phyloP scores from a whole-genome alignment of 2,329 filamentous ascomycete genomes.

The Botrytis medusae region DNA sequence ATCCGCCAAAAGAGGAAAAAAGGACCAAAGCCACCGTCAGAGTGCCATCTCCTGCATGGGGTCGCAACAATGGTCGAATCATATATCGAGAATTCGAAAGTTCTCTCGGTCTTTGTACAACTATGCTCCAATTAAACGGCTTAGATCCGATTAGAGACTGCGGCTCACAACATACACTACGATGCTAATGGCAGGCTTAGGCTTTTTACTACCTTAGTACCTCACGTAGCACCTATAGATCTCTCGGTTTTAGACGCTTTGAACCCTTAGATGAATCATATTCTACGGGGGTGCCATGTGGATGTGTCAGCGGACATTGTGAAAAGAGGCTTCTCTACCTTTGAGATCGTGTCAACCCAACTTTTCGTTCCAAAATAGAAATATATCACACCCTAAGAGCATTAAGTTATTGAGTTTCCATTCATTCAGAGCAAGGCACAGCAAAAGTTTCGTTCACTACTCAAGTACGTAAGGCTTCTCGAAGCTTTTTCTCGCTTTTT shows the following conservation, averaged over 20 bases:
- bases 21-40: conserved; percentile 19
- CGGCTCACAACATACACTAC: conserved; percentile 34
- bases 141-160: conserved; percentile 33
- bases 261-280: not conserved
- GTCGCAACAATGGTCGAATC: conserved; percentile 6
- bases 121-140: conserved; percentile 26
- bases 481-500: conserved; percentile 17
- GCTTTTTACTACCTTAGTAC: not conserved
- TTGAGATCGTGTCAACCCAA: conserved; percentile 3
- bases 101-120: not conserved
- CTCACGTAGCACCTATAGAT: not conserved
- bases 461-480: conserved; percentile 19
- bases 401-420: not conserved
- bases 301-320: conserved; percentile 6
- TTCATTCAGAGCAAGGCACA: not conserved
- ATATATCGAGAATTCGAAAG: not conserved
- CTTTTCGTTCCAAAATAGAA: not conserved
- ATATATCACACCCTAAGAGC: not conserved
- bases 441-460: not conserved
- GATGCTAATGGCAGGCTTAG: conserved; percentile 7
- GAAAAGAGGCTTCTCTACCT: conserved; percentile 7
- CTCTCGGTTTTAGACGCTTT: conserved; percentile 10
- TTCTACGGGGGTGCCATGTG: conserved; percentile 32
- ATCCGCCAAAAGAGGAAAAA: not conserved
- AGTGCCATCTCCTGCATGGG: conserved; percentile 3